Evolutionary conservation across 805 yeast species (phyloP).

Genomic region (Allodekkera sacchari): DNA sequence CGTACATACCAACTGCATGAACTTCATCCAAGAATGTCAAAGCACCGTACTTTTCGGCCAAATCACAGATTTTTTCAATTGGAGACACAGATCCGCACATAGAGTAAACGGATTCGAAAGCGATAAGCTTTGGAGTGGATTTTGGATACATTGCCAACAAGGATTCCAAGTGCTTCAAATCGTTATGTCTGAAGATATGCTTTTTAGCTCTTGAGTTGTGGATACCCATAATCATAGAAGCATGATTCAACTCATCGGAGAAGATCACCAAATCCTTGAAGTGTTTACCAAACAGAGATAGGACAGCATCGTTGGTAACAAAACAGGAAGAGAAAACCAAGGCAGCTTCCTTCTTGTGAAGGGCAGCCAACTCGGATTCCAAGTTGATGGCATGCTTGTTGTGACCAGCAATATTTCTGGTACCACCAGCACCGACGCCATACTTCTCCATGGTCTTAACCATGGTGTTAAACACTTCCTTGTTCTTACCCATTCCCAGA

Average conservation of each 20-base stretch:
- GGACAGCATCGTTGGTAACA: conserved; percentile 94
- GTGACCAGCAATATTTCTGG: conserved; percentile 98
- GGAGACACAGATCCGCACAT: conserved; percentile 99
- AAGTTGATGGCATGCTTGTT: conserved; percentile 80
- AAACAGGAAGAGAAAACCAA: conserved; percentile 92
- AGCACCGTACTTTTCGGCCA: conserved; percentile 97
- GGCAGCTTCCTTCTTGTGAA: conserved; percentile 93
- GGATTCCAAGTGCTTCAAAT: conserved; percentile 73
- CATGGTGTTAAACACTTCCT: conserved; percentile 67
- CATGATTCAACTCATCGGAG: conserved; percentile 91
- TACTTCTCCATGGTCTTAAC: conserved; percentile 72
- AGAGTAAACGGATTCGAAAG: conserved; percentile 94
- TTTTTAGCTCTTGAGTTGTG: conserved; percentile 82
- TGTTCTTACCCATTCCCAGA: conserved; percentile 86
- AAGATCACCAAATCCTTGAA: conserved; percentile 85
- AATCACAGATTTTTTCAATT: conserved; percentile 82
- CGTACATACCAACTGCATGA: conserved; percentile 98
- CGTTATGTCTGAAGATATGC: conserved; percentile 87
- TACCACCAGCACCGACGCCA: conserved; percentile 99
- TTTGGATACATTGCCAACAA: conserved; percentile 73
- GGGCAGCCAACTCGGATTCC: conserved; percentile 79
- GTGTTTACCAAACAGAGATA: conserved; percentile 84
- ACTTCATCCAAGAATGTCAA: conserved; percentile 96
- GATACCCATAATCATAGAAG: conserved; percentile 96
- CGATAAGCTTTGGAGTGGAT: conserved; percentile 88